Base-by-base conservation (phyloP, 179 eudicot genomes). In the Silene vulgaris region DNA sequence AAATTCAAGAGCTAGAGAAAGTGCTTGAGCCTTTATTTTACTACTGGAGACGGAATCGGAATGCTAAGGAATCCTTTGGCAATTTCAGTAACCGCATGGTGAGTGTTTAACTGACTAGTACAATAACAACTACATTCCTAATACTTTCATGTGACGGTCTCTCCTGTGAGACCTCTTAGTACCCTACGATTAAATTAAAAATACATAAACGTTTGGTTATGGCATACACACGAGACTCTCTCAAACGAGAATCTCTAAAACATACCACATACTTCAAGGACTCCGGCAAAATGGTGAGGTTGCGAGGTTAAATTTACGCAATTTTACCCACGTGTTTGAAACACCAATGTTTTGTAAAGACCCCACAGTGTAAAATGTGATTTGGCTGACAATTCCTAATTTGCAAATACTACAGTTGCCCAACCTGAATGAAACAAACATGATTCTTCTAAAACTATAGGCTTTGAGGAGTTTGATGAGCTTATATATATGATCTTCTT, bases 11-110 rank as follows among this genome's bases (percentile, higher is more conserved):
- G 73, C 86, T 96, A 20, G 99, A 96, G 86, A 93, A 91, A 84
- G 97, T 96, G 45, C 78, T 93, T 61, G 98, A 96, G 77, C 99
- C 99, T 72, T 83, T 96, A 75, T 91, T 96, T 77, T 93, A 86
- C 78, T 68, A 90, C 82, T 93, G 99, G 99, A 90, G 76, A 80
- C 83, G 85, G 59, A 67, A 80, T 78, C 85, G 96, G 20, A 76
- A 78, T 56, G 80, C 87, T 2, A 86, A 78, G 73, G 99, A 96
- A 85, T 96, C 99, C 65, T 96, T 96, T 63, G 98, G 99, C 29
- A 88, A 84, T 73, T 96, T 88, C 86, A 81, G 97, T 29, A 90
- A 79, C 76, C 96, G 99, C 80, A 30, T 83, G 96, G 99, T 96
- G 68, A 81, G 92, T 74, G 67, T 23, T 28, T 1, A 43, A 71